Percentiles rank a stretch among this genome's conserved stretches.
These are phyloP conservation scores for Trypanosoma theileri DNA, from an alignment of 208 protist species.

Conservation along the genomic window DNA sequence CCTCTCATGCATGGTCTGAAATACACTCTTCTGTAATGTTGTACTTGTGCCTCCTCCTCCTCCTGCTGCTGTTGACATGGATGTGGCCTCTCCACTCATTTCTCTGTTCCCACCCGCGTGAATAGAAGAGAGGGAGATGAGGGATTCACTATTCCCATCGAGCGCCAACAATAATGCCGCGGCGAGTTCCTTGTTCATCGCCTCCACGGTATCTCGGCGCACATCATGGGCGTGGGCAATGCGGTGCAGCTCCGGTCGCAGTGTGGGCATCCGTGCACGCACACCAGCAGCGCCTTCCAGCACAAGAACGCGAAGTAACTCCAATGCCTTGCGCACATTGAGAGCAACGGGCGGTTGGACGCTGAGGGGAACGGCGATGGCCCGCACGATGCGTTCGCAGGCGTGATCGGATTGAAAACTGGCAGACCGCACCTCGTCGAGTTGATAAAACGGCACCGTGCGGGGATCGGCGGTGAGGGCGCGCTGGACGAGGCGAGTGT, in stretches of 20 bases:
- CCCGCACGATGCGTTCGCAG: slow-evolving; percentile 29
- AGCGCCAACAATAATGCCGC: slow-evolving; percentile 17
- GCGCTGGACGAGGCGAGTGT: slow-evolving; percentile 15
- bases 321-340: slow-evolving; percentile 10
- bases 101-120: background rate
- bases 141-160: slow-evolving; percentile 18
- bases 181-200: slow-evolving; percentile 13
- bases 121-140: background rate
- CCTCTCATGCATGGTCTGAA: slow-evolving; percentile 25
- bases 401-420: slow-evolving; percentile 33
- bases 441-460: slow-evolving; percentile 25
- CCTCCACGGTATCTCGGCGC: slow-evolving; percentile 7
- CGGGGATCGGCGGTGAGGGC: slow-evolving; percentile 2
- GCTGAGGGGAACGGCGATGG: background rate
- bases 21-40: slow-evolving; percentile 25
- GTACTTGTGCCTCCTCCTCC: background rate
- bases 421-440: slow-evolving; percentile 30
- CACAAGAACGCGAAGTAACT: slow-evolving; percentile 16
- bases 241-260: slow-evolving; percentile 3
- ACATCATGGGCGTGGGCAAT: slow-evolving; percentile 4
- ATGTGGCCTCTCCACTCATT: background rate
- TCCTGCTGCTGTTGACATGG: background rate
- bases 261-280: slow-evolving; percentile 4
- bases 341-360: background rate
- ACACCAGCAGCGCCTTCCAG: slow-evolving; percentile 26